Evolutionary conservation across 257 asterid genomes (phyloP).

Genomic region (Salvia miltiorrhiza): DNA sequence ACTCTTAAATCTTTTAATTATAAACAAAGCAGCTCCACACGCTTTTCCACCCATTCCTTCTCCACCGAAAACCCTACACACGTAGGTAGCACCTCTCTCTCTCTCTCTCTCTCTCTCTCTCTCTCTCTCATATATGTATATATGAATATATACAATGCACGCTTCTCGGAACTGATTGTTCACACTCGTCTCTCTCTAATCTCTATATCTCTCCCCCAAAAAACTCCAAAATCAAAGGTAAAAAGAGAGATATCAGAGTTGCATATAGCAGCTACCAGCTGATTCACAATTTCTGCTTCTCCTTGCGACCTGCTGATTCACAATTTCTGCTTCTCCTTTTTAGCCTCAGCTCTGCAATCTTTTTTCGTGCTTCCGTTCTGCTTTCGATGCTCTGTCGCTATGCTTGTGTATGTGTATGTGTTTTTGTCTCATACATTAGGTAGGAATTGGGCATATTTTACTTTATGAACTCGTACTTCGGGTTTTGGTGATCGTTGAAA

Average conservation of each 20-base stretch:
- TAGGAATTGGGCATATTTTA: conserved; percentile 12
- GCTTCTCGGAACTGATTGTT: conserved; percentile 43
- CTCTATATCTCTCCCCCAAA: background rate
- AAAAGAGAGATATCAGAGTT: conserved; percentile 10
- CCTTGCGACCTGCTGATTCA: conserved; percentile 18
- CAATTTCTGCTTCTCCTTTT: conserved; percentile 18
- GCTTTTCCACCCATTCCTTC: background rate
- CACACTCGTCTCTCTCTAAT: background rate
- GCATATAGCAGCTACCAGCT: conserved; percentile 11
- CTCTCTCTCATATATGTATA: background rate
- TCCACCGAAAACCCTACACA: background rate
- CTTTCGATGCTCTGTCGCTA: conserved; percentile 28
- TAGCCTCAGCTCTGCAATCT: conserved; percentile 17
- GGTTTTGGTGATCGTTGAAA: conserved; percentile 2
- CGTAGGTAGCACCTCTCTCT: background rate
- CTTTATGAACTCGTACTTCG: too few relatives aligned
- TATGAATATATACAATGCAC: conserved; percentile 21
- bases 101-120: background rate
- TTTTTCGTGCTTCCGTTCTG: conserved; percentile 4
- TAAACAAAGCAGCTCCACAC: background rate
- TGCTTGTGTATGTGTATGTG: background rate
- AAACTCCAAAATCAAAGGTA: conserved; percentile 34
- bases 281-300: conserved; percentile 25
- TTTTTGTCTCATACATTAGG: background rate
- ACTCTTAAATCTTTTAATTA: background rate